Evolutionary conservation across 108 stramenopile species (phyloP).

Genomic region (Thalassiosira profunda): DNA sequence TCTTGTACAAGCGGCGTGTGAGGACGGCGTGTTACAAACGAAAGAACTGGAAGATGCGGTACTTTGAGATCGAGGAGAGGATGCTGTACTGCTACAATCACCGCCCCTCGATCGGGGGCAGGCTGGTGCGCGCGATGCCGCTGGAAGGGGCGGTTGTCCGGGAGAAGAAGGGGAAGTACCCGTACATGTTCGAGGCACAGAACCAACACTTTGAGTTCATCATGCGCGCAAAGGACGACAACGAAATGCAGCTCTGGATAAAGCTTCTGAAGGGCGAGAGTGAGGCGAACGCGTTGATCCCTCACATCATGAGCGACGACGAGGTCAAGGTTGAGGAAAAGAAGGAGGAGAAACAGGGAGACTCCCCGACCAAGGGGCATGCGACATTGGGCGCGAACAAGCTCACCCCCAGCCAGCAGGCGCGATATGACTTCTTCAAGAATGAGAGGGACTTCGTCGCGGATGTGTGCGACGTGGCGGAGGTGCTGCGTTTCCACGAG

Average conservation of each 20-base stretch:
- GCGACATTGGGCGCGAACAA: constrained; percentile 36
- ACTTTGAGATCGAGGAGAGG: constrained; percentile 93
- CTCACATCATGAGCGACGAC: constrained; percentile 55
- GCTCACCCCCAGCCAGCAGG: constrained; percentile 76
- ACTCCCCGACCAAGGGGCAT: constrained; percentile 47
- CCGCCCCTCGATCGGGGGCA: constrained; percentile 37
- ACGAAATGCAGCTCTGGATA: constrained; percentile 77
- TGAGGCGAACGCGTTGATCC: constrained; percentile 70
- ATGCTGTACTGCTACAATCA: constrained; percentile 95
- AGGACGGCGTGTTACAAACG: constrained; percentile 72
- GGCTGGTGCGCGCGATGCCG: constrained; percentile 86
- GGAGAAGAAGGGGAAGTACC: constrained; percentile 61
- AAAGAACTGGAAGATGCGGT: constrained; percentile 92
- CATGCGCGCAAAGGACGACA: constrained; percentile 69
- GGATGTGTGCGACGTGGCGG: constrained; percentile 91
- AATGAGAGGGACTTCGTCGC: constrained; percentile 94
- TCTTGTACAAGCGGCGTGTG: constrained; percentile 81
- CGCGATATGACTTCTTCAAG: constrained; percentile 93
- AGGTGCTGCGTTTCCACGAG: constrained; percentile 94
- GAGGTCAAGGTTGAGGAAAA: constrained; percentile 55
- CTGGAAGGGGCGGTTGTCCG: constrained; percentile 80
- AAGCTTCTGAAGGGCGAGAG: constrained; percentile 70
- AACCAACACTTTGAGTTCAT: constrained; percentile 82
- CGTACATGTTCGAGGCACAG: constrained; percentile 67
- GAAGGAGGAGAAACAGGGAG: constrained; percentile 28